Percentiles rank a stretch among this genome's conserved stretches.
phyloP scores from a whole-genome alignment of 2,329 filamentous ascomycete genomes.

The Trichocomaceae sp. region DNA sequence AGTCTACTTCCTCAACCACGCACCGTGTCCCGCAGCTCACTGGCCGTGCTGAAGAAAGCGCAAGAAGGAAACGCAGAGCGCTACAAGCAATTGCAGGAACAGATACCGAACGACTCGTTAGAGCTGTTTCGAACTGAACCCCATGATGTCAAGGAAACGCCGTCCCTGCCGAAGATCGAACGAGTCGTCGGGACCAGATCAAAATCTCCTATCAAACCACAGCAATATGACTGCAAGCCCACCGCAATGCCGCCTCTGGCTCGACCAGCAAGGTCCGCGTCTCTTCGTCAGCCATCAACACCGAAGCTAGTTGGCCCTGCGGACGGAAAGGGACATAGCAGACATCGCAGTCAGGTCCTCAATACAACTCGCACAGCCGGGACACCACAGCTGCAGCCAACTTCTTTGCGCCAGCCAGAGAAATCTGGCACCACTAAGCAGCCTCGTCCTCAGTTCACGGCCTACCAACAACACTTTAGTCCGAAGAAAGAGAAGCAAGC shows the following conservation, averaged over 20 bases:
- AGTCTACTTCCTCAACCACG: slow-evolving; percentile 29
- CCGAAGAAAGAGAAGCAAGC: slow-evolving; percentile 31
- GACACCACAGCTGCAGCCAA: neutral
- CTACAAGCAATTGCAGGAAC: neutral
- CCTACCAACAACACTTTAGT: slow-evolving; percentile 33
- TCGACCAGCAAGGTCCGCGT: slow-evolving; percentile 31
- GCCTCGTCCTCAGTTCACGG: slow-evolving; percentile 28
- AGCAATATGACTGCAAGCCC: too few species aligned
- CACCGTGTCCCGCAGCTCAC: slow-evolving; percentile 14
- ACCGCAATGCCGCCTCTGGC: slow-evolving; percentile 29
- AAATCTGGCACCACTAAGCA: slow-evolving; percentile 12
- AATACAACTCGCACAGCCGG: slow-evolving; percentile 6
- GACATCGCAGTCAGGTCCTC: slow-evolving; percentile 32
- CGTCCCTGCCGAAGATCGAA: neutral
- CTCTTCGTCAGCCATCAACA: slow-evolving; percentile 29
- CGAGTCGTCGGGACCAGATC: neutral
- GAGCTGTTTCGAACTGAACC: neutral
- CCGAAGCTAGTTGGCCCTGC: slow-evolving; percentile 17
- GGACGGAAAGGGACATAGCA: slow-evolving; percentile 22
- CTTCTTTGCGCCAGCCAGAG: neutral
- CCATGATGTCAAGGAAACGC: neutral
- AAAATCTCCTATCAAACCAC: slow-evolving; percentile 7
- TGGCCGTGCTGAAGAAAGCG: slow-evolving; percentile 15
- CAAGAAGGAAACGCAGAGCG: neutral
- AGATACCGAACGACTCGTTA: neutral